phyloP scores from a whole-genome alignment of 768 basidiomycete genomes.

The Hirschioporus abietinus region DNA sequence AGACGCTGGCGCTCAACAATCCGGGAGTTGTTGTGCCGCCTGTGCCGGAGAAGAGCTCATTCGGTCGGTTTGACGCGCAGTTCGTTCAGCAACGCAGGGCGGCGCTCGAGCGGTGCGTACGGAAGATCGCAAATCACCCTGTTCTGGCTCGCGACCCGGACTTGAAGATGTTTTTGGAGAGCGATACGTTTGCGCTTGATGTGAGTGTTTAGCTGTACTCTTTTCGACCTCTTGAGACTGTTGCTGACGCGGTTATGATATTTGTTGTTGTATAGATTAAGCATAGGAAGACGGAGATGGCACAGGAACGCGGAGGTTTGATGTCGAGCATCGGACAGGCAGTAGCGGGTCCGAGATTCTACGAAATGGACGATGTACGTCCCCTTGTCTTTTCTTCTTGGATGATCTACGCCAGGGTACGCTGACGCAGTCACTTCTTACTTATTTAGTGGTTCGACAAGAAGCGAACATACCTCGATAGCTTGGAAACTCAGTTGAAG shows the following conservation, averaged over 20 bases:
- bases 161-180: conserved; percentile 86
- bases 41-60: conserved; percentile 90
- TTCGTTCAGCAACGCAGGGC: conserved; percentile 84
- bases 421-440: background rate
- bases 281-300: conserved; percentile 72
- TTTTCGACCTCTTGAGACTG: background rate
- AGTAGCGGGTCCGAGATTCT: conserved; percentile 72
- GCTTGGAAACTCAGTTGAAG: conserved; percentile 84
- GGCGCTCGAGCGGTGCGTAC: conserved; percentile 85
- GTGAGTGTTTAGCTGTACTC: too few species aligned
- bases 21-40: conserved; percentile 97
- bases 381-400: background rate
- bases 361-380: conserved; percentile 81
- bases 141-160: conserved; percentile 85
- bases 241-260: background rate
- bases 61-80: conserved; percentile 88
- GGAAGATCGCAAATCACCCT: conserved; percentile 91
- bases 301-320: conserved; percentile 74
- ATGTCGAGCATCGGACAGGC: conserved; percentile 81
- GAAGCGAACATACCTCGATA: conserved; percentile 80
- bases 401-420: background rate
- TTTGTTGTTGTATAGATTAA: too few species aligned
- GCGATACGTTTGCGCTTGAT: conserved; percentile 86
- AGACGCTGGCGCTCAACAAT: conserved; percentile 82
- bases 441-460: conserved; percentile 85